Evolutionary conservation across 179 eudicot genomes (phyloP).

Genomic region (Drosera spatulata): DNA sequence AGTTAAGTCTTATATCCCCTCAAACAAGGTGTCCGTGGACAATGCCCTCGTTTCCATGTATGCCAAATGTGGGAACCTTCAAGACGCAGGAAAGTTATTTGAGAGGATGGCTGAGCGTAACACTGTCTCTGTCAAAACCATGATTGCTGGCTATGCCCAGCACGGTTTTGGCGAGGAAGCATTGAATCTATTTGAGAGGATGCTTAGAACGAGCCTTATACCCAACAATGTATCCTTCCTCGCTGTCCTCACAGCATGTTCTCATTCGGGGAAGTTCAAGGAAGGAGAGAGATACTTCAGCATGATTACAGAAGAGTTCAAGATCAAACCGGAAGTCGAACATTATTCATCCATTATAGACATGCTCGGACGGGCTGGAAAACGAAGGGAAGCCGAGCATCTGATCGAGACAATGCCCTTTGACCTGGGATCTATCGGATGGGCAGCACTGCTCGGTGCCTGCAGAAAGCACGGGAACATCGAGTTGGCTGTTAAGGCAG

Average conservation of each 20-base stretch:
- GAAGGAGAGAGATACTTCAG: slow-evolving; percentile 54
- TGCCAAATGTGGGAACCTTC: slow-evolving; percentile 73
- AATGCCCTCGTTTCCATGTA: slow-evolving; percentile 75
- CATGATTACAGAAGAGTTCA: slow-evolving; percentile 39
- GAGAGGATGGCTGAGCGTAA: slow-evolving; percentile 75
- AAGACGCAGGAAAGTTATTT: slow-evolving; percentile 63
- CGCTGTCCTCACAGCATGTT: slow-evolving; percentile 73
- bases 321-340: slow-evolving; percentile 54
- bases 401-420: slow-evolving; percentile 57
- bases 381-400: slow-evolving; percentile 51
- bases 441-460: slow-evolving; percentile 78
- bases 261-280: slow-evolving; percentile 66
- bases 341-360: slow-evolving; percentile 91
- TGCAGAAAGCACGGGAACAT: slow-evolving; percentile 63
- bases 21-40: slow-evolving; percentile 55
- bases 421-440: slow-evolving; percentile 54
- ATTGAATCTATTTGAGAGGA: slow-evolving; percentile 41
- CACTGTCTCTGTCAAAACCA: slow-evolving; percentile 52
- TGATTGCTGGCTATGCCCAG: slow-evolving; percentile 79
- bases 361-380: slow-evolving; percentile 80
- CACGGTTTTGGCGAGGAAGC: slow-evolving; percentile 61
- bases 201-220: slow-evolving; percentile 35
- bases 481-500: slow-evolving; percentile 62
- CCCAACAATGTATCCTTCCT: slow-evolving; percentile 58
- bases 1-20: slow-evolving; percentile 60